These are phyloP conservation scores for Aspergillus nomiae DNA, from an alignment of 2,329 filamentous ascomycete species.

Conservation along the genomic window DNA sequence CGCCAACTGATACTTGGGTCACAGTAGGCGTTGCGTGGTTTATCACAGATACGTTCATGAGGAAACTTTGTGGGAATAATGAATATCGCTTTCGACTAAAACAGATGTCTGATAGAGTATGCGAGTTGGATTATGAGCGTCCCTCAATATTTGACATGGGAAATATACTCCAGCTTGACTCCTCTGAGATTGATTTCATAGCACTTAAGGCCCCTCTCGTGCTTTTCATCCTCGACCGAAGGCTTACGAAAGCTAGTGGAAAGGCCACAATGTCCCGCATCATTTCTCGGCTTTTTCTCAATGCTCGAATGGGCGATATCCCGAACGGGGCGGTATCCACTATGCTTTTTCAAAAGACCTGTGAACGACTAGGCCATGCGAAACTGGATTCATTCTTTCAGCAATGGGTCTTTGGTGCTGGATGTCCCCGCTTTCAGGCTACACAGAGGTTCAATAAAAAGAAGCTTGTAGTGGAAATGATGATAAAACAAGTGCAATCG, in stretches of 20 bases:
- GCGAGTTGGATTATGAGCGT: constrained; percentile 76
- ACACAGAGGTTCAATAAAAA: constrained; percentile 97
- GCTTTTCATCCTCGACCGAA: constrained; percentile 88
- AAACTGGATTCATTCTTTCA: constrained; percentile 89
- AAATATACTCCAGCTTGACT: constrained; percentile 73
- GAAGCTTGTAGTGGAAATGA: constrained; percentile 89
- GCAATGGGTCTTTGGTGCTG: constrained; percentile 87
- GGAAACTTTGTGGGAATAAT: constrained; percentile 87
- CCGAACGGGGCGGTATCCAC: constrained; percentile 69
- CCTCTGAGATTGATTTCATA: constrained; percentile 88
- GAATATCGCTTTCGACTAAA: constrained; percentile 92
- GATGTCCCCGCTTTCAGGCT: constrained; percentile 84
- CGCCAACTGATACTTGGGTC: constrained; percentile 81
- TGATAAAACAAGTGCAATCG: constrained; percentile 74
- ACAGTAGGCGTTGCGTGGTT: constrained; percentile 88
- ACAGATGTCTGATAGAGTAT: constrained; percentile 75
- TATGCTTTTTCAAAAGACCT: constrained; percentile 76
- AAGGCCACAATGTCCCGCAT: constrained; percentile 82
- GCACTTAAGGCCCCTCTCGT: constrained; percentile 86
- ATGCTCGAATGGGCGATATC: constrained; percentile 80
- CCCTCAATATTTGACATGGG: constrained; percentile 84
- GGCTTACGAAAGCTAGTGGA: constrained; percentile 84
- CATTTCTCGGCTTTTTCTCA: constrained; percentile 80
- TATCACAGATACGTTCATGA: constrained; percentile 93
- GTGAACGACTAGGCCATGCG: constrained; percentile 85